A percentile compares a stretch with the other conserved stretches of the same genome.
Conservation (phyloP, 768 basidiomycete species). For the Kwoniella dendrophila region DNA sequence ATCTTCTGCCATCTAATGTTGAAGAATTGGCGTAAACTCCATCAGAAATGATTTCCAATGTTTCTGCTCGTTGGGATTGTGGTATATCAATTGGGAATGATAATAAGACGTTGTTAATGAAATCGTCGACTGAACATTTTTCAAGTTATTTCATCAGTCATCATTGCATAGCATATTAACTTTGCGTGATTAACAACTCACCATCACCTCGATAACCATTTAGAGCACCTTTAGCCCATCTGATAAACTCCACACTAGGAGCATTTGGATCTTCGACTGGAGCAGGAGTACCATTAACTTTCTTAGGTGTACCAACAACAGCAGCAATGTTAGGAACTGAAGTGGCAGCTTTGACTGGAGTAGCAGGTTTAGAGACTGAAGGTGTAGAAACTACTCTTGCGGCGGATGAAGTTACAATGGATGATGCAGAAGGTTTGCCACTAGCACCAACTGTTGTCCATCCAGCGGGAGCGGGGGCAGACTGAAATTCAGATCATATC, state of each 20-base stretch:
- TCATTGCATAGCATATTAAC: background rate
- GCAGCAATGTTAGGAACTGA: conserved; percentile 21
- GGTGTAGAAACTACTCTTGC: conserved; percentile 12
- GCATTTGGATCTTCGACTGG: conserved; percentile 67
- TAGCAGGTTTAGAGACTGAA: conserved; percentile 55
- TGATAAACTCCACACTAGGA: conserved; percentile 86
- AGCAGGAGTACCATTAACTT: conserved; percentile 58
- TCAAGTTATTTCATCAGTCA: background rate
- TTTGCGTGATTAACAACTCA: conserved; percentile 53
- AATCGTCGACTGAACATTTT: conserved; percentile 76
- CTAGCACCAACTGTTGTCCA: conserved; percentile 87
- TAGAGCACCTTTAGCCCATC: conserved; percentile 83
- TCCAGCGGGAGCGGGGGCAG: conserved; percentile 58
- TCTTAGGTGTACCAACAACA: conserved; percentile 16
- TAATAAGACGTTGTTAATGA: conserved; percentile 76
- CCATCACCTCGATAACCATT: conserved; percentile 75
- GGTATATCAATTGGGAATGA: conserved; percentile 83
- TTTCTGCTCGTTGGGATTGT: conserved; percentile 61
- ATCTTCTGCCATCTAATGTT: conserved; percentile 90
- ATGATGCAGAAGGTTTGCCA: conserved; percentile 58
- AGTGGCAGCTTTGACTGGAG: conserved; percentile 52
- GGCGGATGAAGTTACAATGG: conserved; percentile 26
- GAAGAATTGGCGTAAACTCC: conserved; percentile 92
- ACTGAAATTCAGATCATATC: background rate
- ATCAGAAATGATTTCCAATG: conserved; percentile 88